Base-by-base conservation (phyloP, 164 flowering plant species). In the Malania oleifera region DNA sequence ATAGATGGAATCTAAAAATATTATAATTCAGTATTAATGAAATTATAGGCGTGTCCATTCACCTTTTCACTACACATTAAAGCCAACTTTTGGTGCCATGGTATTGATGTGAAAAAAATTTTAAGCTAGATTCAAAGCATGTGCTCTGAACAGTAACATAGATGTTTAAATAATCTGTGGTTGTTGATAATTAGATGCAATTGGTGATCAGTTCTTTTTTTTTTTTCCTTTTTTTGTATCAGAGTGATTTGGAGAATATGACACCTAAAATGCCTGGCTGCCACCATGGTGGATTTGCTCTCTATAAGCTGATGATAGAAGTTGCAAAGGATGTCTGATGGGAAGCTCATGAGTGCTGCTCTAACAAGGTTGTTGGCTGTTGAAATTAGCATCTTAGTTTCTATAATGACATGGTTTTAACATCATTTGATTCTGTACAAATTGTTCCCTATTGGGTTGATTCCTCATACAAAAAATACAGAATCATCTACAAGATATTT, bases 221-320 rank as follows among this genome's bases (percentile, higher is more conserved):
- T 5, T 31, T 4, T 28, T 60, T 61, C 18, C 35, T 23, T 35
- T 14, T 23, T 35, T 14, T 58, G 41, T 66, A 22, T 35, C 88
- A 90, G 99, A 67, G 19, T 52, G 92, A 88, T 7, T 56, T 86
- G 57, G 80, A 75, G 69, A 76, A 40, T 39, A 73, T 82, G 83
- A 48, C 83, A 40, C 61, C 73, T 28, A 82, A 73, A 70, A 93
- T 93, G 99, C 99, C 99, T 51, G 99, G 99, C 37, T 93, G 99
- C 73, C 99, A 93, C 72, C 83, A 62, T 31, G 99, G 99, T 63
- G 99, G 97, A 67, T 75, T 75, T 58, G 89, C 95, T 54, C 87
- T 93, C 23, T 93, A 84, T 46, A 66, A 77, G 62, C 54, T 83
- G 79, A 84, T 92, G 98, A 29, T 64, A 26, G 74, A 75, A 52